A percentile compares a stretch with the other conserved stretches of the same genome.
Evolutionary conservation across 805 yeast genomes (phyloP).

Genomic region (Wickerhamiella musiphila): DNA sequence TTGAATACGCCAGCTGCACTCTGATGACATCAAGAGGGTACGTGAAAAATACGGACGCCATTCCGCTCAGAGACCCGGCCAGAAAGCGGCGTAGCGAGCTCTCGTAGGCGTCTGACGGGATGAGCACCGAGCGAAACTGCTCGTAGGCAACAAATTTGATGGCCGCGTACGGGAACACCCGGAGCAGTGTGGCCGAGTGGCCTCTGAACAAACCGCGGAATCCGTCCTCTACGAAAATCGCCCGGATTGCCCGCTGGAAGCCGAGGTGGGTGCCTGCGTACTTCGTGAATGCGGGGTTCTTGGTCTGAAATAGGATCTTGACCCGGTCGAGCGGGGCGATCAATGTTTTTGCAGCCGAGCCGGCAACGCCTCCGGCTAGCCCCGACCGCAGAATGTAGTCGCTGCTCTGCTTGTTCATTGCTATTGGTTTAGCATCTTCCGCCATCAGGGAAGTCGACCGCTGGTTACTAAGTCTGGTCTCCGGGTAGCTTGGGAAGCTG

Average conservation of each 20-base stretch:
- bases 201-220: constrained; percentile 76
- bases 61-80: constrained; percentile 85
- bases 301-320: constrained; percentile 86
- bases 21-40: constrained; percentile 85
- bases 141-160: constrained; percentile 93
- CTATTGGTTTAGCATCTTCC: constrained; percentile 16
- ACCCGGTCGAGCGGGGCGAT: constrained; percentile 93
- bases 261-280: constrained; percentile 72
- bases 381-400: constrained; percentile 77
- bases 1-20: constrained; percentile 82
- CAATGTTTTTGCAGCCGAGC: constrained; percentile 86
- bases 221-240: constrained; percentile 57
- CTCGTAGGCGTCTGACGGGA: constrained; percentile 59
- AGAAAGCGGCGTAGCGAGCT: constrained; percentile 63
- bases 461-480: too few relatives aligned
- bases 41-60: constrained; percentile 70
- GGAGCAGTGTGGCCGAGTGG: constrained; percentile 76
- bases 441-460: too few relatives aligned
- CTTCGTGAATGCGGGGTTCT: constrained; percentile 71
- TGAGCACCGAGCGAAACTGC: constrained; percentile 64
- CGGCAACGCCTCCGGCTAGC: constrained; percentile 88
- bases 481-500: too few relatives aligned
- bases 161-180: constrained; percentile 95
- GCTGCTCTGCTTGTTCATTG: constrained; percentile 54
- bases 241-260: constrained; percentile 48